phyloP scores from a whole-genome alignment of 2,329 filamentous ascomycete species.

The Fusarium nygamai region DNA sequence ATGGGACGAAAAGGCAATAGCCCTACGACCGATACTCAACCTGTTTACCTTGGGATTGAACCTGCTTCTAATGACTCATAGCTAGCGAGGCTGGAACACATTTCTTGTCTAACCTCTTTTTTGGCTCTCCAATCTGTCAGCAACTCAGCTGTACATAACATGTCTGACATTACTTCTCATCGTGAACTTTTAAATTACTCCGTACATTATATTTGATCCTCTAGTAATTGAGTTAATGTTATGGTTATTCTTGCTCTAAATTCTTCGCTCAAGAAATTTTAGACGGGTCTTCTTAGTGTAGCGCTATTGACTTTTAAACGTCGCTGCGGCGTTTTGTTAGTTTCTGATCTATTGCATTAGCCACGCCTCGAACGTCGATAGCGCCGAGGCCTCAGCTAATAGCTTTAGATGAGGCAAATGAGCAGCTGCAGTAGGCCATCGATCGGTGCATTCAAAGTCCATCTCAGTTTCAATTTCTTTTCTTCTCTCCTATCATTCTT shows the following conservation, averaged over 20 bases:
- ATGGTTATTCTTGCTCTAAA: background rate
- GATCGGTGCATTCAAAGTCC: background rate
- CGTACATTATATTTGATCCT: background rate
- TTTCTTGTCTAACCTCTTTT: background rate
- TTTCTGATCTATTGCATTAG: background rate
- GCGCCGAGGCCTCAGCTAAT: background rate
- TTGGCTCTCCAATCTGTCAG: fast-evolving
- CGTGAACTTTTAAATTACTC: background rate
- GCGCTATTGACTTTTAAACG: background rate
- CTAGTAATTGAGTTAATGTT: background rate
- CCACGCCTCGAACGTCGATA: background rate
- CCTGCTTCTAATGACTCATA: background rate
- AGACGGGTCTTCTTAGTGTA: background rate
- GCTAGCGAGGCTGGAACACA: background rate
- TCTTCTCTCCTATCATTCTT: background rate
- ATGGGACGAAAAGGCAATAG: background rate
- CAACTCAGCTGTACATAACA: background rate
- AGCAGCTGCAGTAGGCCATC: background rate
- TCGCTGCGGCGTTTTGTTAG: background rate
- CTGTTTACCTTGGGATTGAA: background rate
- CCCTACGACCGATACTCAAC: background rate
- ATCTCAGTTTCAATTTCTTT: background rate
- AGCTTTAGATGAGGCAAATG: background rate
- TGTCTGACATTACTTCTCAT: background rate
- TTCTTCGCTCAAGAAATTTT: fast-evolving